phyloP scores from a whole-genome alignment of 148 eudicot genomes.

The Cornus suecica region DNA sequence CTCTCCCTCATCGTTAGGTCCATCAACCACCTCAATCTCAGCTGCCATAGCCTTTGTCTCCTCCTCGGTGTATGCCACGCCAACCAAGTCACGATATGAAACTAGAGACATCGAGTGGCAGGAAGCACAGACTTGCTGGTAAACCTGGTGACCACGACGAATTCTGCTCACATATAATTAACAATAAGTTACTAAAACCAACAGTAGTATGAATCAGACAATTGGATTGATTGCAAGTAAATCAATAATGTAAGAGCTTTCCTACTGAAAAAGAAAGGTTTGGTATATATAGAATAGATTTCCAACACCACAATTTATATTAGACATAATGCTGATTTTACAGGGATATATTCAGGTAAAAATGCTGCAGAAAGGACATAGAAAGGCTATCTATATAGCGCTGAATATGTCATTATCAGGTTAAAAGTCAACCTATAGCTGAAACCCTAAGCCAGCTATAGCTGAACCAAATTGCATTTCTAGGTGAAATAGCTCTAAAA shows the following conservation, averaged over 20 bases:
- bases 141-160: constrained; percentile 90
- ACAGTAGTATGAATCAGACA: background rate
- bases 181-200: background rate
- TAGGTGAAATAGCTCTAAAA: background rate
- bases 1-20: constrained; percentile 94
- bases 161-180: constrained; percentile 45
- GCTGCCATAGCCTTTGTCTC: constrained; percentile 88
- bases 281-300: background rate
- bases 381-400: background rate
- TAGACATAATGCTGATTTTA: background rate
- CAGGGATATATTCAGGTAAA: background rate
- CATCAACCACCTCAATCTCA: constrained; percentile 85
- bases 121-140: constrained; percentile 84
- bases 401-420: background rate
- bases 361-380: background rate
- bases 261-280: background rate
- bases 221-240: background rate
- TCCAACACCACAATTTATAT: background rate
- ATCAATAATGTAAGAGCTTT: background rate
- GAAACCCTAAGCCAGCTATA: too few relatives aligned
- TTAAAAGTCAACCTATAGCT: too few relatives aligned
- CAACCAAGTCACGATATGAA: constrained; percentile 79
- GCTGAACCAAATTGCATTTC: background rate
- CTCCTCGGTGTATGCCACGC: constrained; percentile 92
- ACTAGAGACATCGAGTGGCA: constrained; percentile 87